Evolutionary conservation across 2,329 filamentous ascomycete genomes (phyloP), one percentile per base, ranked within the genome.

Genomic region (Hymenoscyphus infarciens): DNA sequence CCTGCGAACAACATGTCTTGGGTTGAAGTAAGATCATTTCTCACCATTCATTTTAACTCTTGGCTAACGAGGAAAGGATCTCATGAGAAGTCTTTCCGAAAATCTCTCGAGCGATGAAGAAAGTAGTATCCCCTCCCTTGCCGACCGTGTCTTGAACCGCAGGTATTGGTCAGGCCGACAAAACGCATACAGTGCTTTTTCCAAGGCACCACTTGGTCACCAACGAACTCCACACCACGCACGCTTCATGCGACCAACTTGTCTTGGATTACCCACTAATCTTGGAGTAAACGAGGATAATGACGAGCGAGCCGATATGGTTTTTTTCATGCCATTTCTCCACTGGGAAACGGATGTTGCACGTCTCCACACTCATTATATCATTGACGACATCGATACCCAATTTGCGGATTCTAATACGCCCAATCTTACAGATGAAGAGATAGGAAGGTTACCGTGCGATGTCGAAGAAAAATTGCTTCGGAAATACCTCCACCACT

Each of bases 401-500:
- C 53, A 56, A 19, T n/a, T 33, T 7, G 11, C 6, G 3, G 27
- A 56, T 33, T 15, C 27, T 13, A 19, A n/a, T 7, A 22, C 10
- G 5, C 5, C 5, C 16, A 29, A 56, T n/a, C 27, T 31, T 29
- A 56, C 53, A 8, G 53, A 56, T 56, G 53, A 56, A 31, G 53
- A 56, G 31, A 29, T 56, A 19, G 25, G 16, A 13, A 16, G 31
- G 8, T 33, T 56, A 2, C 53, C 27, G 5, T 56, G 53, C 27
- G 31, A 56, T 33, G 15, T 33, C 8, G 53, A 56, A n/a, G 53
- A 56, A 33, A 56, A 56, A 29, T 56, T 61, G 27, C 35, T 58
- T 15, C 27, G 54, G 13, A 42, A 61, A 19, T 33, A 62, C n/a
- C 35, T 62, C 11, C 55, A 39, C 22, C 45, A 35, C n/a, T n/a